Base-by-base conservation (phyloP, 164 flowering plant species). In the Macadamia integrifolia region DNA sequence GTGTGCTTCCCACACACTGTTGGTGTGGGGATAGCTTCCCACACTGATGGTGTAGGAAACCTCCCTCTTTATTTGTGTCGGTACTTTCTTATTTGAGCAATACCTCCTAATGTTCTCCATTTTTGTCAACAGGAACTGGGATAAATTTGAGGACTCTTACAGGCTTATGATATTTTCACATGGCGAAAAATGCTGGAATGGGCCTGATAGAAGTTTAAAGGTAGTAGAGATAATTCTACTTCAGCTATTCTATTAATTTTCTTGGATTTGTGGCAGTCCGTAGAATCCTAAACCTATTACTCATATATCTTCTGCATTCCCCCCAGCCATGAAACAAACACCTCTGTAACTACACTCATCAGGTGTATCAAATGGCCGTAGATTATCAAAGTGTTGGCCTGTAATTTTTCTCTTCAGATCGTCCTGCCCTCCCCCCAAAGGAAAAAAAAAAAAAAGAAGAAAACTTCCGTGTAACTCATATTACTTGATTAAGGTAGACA, bases 131-230 rank as follows among this genome's bases (percentile, higher is more conserved):
- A 94, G 99, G 83, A 76, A 66, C 14, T 94, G 98, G 98, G 97
- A 92, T 32, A 94, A 94, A 76, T 90, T 92, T 69, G 98, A 88
- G 71, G 90, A 92, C 30, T 86, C 91, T 0, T 90, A 88, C 77
- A 76, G 74, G 69, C 61, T 64, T 64, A 88, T 94, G 96, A 58
- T 76, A 48, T 94, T 92, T 71, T 80, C 90, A 69, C 79, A 80
- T 80, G 99, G 99, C 14, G 97, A 92, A 63, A 86, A 66, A 67
- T 94, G 99, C 81, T 94, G 99, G 99, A 94, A 90, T 79, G 99
- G 99, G 7, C 99, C 98, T 62, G 94, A 89, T 71, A 88, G 99
- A 84, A 94, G 96, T 75, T 62, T 94, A 71, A 94, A 85, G 97
- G 99, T 94, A 82, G 35, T 43, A 60, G 62, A n/a, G 28, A 35